Conservation (phyloP, 345 rosid species). For the Arabidopsis arenosa region DNA sequence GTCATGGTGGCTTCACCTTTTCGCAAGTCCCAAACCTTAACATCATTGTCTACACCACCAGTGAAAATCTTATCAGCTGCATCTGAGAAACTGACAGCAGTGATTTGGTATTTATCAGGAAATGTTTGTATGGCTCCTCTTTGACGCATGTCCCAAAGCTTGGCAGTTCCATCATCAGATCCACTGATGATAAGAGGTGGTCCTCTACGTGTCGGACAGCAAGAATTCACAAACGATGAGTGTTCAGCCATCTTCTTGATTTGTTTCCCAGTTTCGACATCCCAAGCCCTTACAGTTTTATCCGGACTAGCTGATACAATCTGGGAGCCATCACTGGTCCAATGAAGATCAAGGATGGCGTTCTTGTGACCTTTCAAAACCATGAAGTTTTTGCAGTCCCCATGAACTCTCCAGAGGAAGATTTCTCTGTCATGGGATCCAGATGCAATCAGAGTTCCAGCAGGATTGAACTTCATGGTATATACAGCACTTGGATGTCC, state of each 20-base stretch:
- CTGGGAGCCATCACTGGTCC: slow-evolving; percentile 92
- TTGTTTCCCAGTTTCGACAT: slow-evolving; percentile 91
- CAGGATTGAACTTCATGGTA: slow-evolving; percentile 91
- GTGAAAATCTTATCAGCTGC: slow-evolving; percentile 94
- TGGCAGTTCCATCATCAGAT: slow-evolving; percentile 97
- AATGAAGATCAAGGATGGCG: slow-evolving; percentile 90
- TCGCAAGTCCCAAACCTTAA: slow-evolving; percentile 92
- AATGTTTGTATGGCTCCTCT: slow-evolving; percentile 98
- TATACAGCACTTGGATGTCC: slow-evolving; percentile 92
- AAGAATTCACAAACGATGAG: slow-evolving; percentile 87
- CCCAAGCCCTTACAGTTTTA: slow-evolving; percentile 93
- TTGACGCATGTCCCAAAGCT: slow-evolving; percentile 98
- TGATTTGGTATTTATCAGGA: slow-evolving; percentile 96
- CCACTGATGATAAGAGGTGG: slow-evolving; percentile 94
- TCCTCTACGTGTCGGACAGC: slow-evolving; percentile 91
- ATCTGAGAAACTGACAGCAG: slow-evolving; percentile 92
- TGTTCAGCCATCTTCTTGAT: slow-evolving; percentile 98
- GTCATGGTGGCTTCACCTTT: slow-evolving; percentile 92
- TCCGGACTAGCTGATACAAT: slow-evolving; percentile 94
- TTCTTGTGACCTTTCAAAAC: slow-evolving; percentile 95
- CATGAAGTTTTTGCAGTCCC: slow-evolving; percentile 97
- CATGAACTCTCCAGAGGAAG: slow-evolving; percentile 86
- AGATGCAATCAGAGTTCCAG: slow-evolving; percentile 84
- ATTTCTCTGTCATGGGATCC: slow-evolving; percentile 97
- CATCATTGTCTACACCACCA: slow-evolving; percentile 86